Percentiles rank a stretch among this genome's conserved stretches.
Conservation (phyloP, 805 yeast genomes). For the Barnettozyma californica region DNA sequence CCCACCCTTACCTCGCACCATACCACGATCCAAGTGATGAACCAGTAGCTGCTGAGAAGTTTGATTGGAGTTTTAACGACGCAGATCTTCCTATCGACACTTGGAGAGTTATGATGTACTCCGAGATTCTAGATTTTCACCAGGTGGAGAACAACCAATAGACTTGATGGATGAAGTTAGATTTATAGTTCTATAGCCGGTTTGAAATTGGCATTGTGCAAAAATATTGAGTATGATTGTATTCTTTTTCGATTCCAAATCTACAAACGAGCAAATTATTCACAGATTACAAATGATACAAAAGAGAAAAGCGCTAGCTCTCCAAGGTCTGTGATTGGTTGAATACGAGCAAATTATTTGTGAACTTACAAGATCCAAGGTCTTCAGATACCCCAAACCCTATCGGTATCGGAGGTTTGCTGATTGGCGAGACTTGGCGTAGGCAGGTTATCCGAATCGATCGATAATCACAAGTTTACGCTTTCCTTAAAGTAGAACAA, state of each 20-base stretch:
- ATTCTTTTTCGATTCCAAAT: not conserved
- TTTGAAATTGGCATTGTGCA: not conserved
- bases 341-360: not conserved
- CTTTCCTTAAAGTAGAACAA: too few relatives aligned
- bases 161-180: not conserved
- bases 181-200: not conserved
- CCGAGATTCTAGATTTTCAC: conserved; percentile 94
- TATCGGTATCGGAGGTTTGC: too few relatives aligned
- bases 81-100: conserved; percentile 97
- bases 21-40: conserved; percentile 98
- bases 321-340: not conserved
- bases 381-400: too few relatives aligned
- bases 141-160: conserved; percentile 44
- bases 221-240: not conserved
- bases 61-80: conserved; percentile 98
- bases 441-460: too few relatives aligned
- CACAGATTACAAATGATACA: not conserved
- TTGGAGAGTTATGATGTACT: conserved; percentile 99
- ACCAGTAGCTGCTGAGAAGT: conserved; percentile 86
- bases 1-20: conserved; percentile 88
- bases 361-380: not conserved
- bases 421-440: too few relatives aligned
- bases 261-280: not conserved
- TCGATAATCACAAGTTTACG: too few relatives aligned
- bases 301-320: not conserved